Base-by-base conservation (phyloP, 2,329 filamentous ascomycete species). In the Exserohilum turcica region DNA sequence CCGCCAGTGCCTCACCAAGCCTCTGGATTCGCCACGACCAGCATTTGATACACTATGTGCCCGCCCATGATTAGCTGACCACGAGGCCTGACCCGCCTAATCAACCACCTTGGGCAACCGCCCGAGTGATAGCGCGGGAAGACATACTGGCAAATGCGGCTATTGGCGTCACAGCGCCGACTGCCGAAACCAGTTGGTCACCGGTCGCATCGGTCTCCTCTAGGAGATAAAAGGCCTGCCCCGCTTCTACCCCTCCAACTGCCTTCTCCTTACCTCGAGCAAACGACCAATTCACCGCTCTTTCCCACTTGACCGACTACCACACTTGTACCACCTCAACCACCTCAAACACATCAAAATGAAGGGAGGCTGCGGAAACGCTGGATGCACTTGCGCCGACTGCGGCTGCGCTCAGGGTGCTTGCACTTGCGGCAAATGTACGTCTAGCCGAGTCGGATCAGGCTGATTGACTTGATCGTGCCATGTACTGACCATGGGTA, bases 301-400 rank as follows among this genome's bases (percentile, higher is more conserved):
- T 42, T 29, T 43, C 39, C 49, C 37, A 33, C 42, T 31, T 43
- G 51, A 38, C 48, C 55, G 51, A 46, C 35, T 5, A 47, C 43
- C 38, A 39, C 46, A 48, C 42, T 50, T n/a, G n/a, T n/a, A n/a
- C n/a, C n/a, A n/a, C n/a, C n/a, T n/a, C n/a, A n/a, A n/a, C n/a
- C n/a, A n/a, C n/a, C n/a, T 37, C 35, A 32, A 52, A 36, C 42
- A 29, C n/a, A 45, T 61, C 60, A 72, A 65, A 24, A 72, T 72
- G 70, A 65, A 68, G 59, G 44, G 48, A 39, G 68, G 67, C 65
- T 72, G 70, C 57, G 67, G 68, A 68, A 68, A 65, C 59, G 55
- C 63, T 53, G 64, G 65, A 49, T 72, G 70, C 68, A 65, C 62
- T 54, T 72, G 70, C 65, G 66, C 65, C 63, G 63, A 70, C 52